Conservation (phyloP, 2,329 filamentous ascomycete species). For the Periglandula ipomoeae region DNA sequence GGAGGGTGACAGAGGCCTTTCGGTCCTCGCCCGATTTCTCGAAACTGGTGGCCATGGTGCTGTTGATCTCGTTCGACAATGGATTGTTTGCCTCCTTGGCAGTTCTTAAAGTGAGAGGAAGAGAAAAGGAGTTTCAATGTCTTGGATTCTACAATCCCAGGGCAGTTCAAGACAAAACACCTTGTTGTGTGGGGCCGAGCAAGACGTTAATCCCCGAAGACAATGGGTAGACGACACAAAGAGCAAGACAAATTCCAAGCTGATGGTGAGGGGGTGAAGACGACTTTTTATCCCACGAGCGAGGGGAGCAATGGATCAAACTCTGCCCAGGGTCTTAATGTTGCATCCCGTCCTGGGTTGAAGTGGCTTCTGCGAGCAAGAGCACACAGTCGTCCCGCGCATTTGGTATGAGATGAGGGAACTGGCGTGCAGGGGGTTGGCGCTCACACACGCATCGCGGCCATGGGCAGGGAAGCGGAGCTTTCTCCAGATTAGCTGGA, state of each 20-base stretch:
- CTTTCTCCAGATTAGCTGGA: slow-evolving; percentile 1
- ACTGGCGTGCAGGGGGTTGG: slow-evolving; percentile 1
- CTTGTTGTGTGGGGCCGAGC: background rate
- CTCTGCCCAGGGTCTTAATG: slow-evolving; percentile 1
- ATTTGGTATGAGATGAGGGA: slow-evolving; percentile 2
- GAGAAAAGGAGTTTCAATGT: background rate
- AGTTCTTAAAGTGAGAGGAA: background rate
- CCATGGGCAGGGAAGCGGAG: background rate
- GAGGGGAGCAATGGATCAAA: slow-evolving; percentile 3
- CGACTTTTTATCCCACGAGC: slow-evolving; percentile 9
- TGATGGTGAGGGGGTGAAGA: background rate
- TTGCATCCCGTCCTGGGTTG: slow-evolving; percentile 4
- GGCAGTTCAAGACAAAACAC: background rate
- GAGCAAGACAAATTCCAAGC: background rate
- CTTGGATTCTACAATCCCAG: background rate
- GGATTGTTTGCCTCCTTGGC: background rate
- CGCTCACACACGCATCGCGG: background rate
- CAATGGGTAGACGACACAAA: slow-evolving; percentile 4
- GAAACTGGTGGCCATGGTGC: slow-evolving; percentile 3
- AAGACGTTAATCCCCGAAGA: background rate
- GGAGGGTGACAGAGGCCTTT: slow-evolving; percentile 23
- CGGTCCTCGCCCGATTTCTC: slow-evolving; percentile 15
- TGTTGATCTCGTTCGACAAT: background rate
- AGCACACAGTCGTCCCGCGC: background rate
- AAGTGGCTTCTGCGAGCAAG: background rate